Conservation (phyloP, 768 basidiomycete genomes). For the Panellus pusillus region DNA sequence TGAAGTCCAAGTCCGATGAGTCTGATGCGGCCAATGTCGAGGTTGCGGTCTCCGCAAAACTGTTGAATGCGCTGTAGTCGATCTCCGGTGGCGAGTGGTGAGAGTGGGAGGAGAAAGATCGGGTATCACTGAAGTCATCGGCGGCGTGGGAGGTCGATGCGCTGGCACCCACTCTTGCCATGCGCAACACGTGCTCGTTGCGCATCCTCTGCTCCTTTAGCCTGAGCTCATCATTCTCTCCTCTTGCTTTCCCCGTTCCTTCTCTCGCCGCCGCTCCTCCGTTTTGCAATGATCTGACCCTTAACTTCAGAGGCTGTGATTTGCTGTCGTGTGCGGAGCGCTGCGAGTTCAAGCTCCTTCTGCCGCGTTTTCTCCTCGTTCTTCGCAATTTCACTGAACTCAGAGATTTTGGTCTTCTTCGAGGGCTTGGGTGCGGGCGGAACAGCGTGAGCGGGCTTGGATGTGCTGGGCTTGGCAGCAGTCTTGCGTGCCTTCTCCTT, state of each 20-base stretch:
- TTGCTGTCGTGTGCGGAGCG: not conserved
- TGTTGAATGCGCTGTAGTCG: too few relatives aligned
- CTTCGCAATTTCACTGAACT: slow-evolving; percentile 8
- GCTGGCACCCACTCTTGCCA: not conserved
- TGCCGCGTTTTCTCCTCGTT: slow-evolving; percentile 1
- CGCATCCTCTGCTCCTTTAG: slow-evolving; percentile 28
- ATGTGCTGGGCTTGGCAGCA: not conserved
- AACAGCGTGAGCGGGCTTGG: not conserved
- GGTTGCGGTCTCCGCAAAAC: too few relatives aligned
- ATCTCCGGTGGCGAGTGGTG: too few relatives aligned
- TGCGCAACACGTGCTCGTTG: slow-evolving; percentile 25
- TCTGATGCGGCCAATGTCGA: too few relatives aligned
- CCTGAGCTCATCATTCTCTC: not conserved
- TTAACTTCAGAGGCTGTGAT: not conserved
- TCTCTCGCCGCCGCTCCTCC: not conserved
- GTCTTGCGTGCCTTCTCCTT: not conserved
- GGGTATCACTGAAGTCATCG: not conserved
- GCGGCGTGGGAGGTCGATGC: not conserved
- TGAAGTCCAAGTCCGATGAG: too few relatives aligned
- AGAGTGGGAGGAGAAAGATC: too few relatives aligned
- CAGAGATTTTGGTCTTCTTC: not conserved
- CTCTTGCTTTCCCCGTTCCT: not conserved
- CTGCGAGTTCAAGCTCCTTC: slow-evolving; percentile 1
- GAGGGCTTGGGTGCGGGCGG: not conserved
- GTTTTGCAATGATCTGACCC: not conserved